Conservation (phyloP, 495 filamentous ascomycete genomes). For the Trichodelitschia bisporula region DNA sequence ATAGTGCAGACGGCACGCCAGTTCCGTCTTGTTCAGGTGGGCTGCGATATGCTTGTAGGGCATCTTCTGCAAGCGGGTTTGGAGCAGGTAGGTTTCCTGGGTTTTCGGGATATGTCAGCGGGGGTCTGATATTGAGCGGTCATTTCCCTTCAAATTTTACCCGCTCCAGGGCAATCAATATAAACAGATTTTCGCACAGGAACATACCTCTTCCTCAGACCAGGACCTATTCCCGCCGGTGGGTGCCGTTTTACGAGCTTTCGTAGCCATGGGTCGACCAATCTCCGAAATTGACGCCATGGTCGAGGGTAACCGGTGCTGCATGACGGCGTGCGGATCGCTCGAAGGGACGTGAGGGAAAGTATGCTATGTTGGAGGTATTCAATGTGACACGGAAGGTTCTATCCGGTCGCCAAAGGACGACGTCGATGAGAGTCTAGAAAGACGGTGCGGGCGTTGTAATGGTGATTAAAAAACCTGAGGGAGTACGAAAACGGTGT, state of each 20-base stretch:
- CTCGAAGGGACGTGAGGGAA: too few species aligned
- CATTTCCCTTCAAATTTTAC: not conserved
- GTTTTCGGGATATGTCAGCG: conserved; percentile 1
- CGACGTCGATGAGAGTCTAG: not conserved
- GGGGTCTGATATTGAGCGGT: not conserved
- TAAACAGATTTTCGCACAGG: too few species aligned
- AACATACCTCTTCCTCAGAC: conserved; percentile 15
- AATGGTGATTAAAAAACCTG: conserved; percentile 6
- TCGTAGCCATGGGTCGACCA: conserved; percentile 3
- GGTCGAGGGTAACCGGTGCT: too few species aligned
- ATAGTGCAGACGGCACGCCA: conserved; percentile 65
- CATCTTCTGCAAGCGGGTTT: conserved; percentile 65
- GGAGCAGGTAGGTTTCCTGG: conserved; percentile 64
- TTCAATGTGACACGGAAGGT: not conserved
- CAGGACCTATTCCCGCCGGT: conserved; percentile 14
- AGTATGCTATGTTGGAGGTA: not conserved
- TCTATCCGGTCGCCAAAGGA: conserved; percentile 3
- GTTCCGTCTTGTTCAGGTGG: conserved; percentile 63
- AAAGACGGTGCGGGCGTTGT: conserved; percentile 2
- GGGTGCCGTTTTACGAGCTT: conserved; percentile 12
- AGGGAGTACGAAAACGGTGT: conserved; percentile 4
- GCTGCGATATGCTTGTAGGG: conserved; percentile 74
- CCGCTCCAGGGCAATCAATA: too few species aligned
- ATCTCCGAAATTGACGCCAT: conserved; percentile 1
- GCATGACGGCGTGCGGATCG: too few species aligned